phyloP scores from a whole-genome alignment of 345 rosid genomes.

The Boechera divaricarpa region DNA sequence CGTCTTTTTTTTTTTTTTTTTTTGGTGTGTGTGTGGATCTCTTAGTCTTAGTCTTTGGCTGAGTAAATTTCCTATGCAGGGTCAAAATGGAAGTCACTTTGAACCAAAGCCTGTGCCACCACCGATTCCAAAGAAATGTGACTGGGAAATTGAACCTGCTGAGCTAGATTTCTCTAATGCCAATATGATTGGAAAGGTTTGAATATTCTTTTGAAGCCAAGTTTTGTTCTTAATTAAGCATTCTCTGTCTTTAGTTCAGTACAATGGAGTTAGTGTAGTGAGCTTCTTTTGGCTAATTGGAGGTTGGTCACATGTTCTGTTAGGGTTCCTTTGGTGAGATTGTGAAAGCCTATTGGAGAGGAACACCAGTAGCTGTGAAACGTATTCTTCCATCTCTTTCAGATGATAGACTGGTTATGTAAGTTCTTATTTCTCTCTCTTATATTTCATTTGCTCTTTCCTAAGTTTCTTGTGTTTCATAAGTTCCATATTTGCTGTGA shows the following conservation, averaged over 20 bases:
- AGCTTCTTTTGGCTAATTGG: constrained; percentile 39
- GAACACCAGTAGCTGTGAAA: constrained; percentile 97
- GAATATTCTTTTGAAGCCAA: constrained; percentile 18
- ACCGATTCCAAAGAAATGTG: constrained; percentile 95
- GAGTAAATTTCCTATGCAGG: constrained; percentile 53
- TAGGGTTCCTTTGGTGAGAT: constrained; percentile 99
- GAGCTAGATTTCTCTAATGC: constrained; percentile 93
- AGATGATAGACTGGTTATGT: constrained; percentile 99
- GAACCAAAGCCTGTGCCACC: constrained; percentile 97
- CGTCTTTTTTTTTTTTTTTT: not conserved
- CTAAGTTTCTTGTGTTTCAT: constrained; percentile 17
- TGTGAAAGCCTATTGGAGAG: constrained; percentile 93
- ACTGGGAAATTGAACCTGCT: constrained; percentile 97
- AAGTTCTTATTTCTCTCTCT: constrained; percentile 42
- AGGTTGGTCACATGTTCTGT: constrained; percentile 27
- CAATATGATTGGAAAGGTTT: constrained; percentile 86
- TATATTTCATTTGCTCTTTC: not conserved
- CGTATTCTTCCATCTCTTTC: constrained; percentile 98
- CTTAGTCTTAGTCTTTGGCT: constrained; percentile 14
- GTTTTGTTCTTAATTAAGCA: constrained; percentile 2
- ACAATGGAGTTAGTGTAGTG: constrained; percentile 12
- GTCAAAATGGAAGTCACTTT: constrained; percentile 98
- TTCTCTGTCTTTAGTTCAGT: not conserved
- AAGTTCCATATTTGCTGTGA: constrained; percentile 16
- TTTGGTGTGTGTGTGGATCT: not conserved